Evolutionary conservation across 163 green algal genomes (phyloP).

Genomic region (Botryococcus braunii): DNA sequence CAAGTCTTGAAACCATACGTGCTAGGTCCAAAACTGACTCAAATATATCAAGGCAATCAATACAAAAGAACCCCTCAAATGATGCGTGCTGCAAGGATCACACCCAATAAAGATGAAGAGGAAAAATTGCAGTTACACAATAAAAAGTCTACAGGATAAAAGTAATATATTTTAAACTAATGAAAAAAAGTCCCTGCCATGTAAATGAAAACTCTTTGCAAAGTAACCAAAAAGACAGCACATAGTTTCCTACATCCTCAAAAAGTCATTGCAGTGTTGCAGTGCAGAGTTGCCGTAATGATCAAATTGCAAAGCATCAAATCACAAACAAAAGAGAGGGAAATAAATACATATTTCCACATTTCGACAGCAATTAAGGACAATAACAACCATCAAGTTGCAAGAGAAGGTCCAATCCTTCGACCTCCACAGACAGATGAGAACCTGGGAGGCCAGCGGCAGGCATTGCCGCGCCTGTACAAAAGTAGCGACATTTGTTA

Average conservation of each 20-base stretch:
- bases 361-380: background rate
- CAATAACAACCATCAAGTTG: constrained; percentile 1
- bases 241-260: no score
- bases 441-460: background rate
- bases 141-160: no score
- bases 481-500: background rate
- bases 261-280: no score
- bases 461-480: background rate
- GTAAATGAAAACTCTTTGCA: no score
- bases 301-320: no score
- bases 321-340: no score
- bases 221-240: no score
- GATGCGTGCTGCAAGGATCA: background rate
- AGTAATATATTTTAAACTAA: no score
- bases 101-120: background rate
- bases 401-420: background rate
- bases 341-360: no score
- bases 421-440: no score
- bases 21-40: background rate
- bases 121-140: background rate
- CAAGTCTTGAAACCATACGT: background rate
- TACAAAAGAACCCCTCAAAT: background rate
- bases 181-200: no score
- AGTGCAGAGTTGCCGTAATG: no score
- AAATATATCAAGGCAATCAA: background rate